Evolutionary conservation across 2,329 filamentous ascomycete genomes (phyloP), one percentile per base, ranked within the genome.

Genomic region (Xylariales sp.): DNA sequence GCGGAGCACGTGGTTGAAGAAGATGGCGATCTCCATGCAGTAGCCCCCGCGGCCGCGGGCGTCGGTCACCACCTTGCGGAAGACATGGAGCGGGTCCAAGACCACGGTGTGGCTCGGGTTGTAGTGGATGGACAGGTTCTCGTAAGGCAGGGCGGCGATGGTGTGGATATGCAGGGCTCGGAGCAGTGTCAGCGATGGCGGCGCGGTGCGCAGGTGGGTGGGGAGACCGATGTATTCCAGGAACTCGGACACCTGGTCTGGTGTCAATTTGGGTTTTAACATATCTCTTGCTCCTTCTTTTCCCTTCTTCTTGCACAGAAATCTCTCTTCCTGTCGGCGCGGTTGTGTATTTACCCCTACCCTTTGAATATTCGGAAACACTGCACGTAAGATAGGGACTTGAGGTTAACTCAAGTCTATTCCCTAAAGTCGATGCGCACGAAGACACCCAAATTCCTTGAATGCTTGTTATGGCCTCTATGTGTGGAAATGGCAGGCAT

Each of bases 1-100:
- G 14, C 66, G 57, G 5, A 80, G 60, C 11, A 77, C 54, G 44
- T 75, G 62, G 46, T 70, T 65, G 47, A 79, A 77, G 15, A 81
- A 63, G 29, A 77, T 64, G 38, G 64, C 71, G 18, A 66, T 65
- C 50, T 81, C 76, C 66, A 82, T 75, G 57, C 76, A 82, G 53
- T 81, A 82, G 0, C 78, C 77, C 14, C 78, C 78, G 3, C 65
- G 59, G 5, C 62, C 63, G 3, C 64, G 61, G 3, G 57, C 54
- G 34, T 60, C 50, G 4, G 38, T 50, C 5, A 79, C 58, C 33
- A 76, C 63, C 46, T 78, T 79, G 13, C 58, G 41, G 49, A 69
- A 77, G 2, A 76, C 56, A 32, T 55, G 46, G n/a, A 69, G 58
- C 1, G 70, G 66, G 16, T 70, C 58, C 6, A 79, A 65, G 12